Base-by-base conservation (phyloP, 192 early-diverging fungal species). In the Entrophospora sp. region DNA sequence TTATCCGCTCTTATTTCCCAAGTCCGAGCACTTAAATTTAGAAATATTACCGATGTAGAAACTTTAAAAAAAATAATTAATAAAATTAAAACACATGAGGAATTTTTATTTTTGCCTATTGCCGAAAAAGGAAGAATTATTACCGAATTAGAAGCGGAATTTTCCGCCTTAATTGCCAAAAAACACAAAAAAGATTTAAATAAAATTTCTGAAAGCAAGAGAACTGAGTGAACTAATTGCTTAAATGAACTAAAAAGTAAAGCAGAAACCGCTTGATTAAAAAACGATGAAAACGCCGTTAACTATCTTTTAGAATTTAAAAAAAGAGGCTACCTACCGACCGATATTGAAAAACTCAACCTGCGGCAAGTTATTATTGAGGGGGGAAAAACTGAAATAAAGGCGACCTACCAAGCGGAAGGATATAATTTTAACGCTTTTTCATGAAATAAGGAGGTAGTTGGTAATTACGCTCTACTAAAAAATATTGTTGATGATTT, bases 211-310 rank as follows among this genome's bases (percentile, higher is more conserved):
- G 25, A 52, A 22, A 20, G 3, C 10, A 20, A 3, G 3, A 16
- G 49, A 52, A 5, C 9, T n/a, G 3, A 52, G 3, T 52, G 49
- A 52, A 5, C 10, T 1, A 3, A 1, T 22, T 52, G 22, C 22
- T 52, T 52, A 27, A 5, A 16, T 52, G 10, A 52, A 20, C 22
- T 52, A 25, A 52, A 52, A 25, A 25, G 3, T 22, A 20, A 16
- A 9, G 49, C 10, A 20, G 49, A 52, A 52, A 52, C 49, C 0
- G n/a, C n/a, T 25, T 52, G 49, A 52, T 27, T 52, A 25, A 9
- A 52, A 52, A 52, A 5, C 3, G 49, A 52, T 27, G 49, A 52
- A 52, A 25, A 52, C 22, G 49, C 49, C 20, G 49, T 52, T 52
- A 5, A 24, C 1, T 3, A 52, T 25, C 24, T 52, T 16, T 1